A percentile compares a stretch with the other conserved stretches of the same genome.
phyloP scores from a whole-genome alignment of 495 filamentous ascomycete genomes.

The Neurospora terricola region DNA sequence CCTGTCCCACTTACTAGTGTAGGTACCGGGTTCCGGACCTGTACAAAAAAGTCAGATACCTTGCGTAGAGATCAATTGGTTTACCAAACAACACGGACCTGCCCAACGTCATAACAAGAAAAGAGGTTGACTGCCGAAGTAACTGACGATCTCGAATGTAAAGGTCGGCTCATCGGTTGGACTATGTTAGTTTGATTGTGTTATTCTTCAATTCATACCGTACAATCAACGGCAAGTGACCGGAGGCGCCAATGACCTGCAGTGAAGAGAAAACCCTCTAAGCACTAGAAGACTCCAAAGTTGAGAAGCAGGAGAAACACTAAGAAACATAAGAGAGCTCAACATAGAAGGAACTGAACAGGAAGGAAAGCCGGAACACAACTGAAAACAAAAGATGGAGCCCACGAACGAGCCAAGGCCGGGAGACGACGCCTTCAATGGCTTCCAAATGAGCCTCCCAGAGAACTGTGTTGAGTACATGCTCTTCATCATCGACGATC shows the following conservation, averaged over 20 bases:
- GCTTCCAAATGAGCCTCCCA: constrained; percentile 64
- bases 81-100: not conserved
- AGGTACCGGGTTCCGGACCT: not conserved
- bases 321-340: not conserved
- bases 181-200: not conserved
- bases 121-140: not conserved
- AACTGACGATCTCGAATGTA: not conserved
- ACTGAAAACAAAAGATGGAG: constrained; percentile 10
- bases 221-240: not conserved
- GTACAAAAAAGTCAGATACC: not conserved
- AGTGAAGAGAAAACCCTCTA: not conserved
- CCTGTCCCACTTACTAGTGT: not conserved
- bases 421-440: constrained; percentile 41
- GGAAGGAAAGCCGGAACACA: not conserved
- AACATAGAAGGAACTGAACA: not conserved
- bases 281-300: not conserved
- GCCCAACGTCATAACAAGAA: not conserved
- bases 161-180: not conserved
- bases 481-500: constrained; percentile 57
- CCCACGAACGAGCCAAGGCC: constrained; percentile 14
- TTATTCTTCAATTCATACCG: not conserved
- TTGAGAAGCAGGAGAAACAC: not conserved
- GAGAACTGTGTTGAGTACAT: constrained; percentile 87
- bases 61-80: not conserved
- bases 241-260: not conserved